Evolutionary conservation across 148 eudicot species (phyloP), one percentile per base, ranked within the genome.

Genomic region (Tetragonia tetragonoides): DNA sequence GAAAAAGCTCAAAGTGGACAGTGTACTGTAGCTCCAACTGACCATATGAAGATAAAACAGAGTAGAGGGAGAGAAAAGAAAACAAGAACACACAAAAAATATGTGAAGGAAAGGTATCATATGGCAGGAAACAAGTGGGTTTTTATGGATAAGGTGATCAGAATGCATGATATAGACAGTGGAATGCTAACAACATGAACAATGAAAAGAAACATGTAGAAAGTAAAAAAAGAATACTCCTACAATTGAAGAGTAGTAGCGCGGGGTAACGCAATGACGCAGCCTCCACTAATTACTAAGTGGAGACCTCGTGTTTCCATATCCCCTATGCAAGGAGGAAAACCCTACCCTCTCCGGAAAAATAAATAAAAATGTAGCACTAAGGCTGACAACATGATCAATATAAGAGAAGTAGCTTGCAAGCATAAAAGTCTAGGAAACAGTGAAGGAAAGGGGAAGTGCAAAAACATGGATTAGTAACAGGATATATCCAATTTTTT

Each of bases 81-180:
- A 77, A 78, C 71, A 81, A 78, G 73, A 76, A 56, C 44, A 46
- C 46, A 46, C 51, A 17, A 47, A 75, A 80, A 24, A 15, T 12
- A 62, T 69, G 69, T 75, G 75, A 79, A 80, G 74, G 59, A 47
- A 70, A 75, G 62, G 70, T 68, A 47, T 69, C 80, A 76, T 75
- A 78, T 75, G 68, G 74, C 76, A 62, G 66, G 28, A 44, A 82
- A 60, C 75, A 76, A 81, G 71, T 78, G 66, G 66, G 49, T 46
- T 66, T 57, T 65, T 34, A 16, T 66, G 83, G 86, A 86, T 83
- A 86, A 86, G 76, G 72, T 72, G 73, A 57, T 51, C 79, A 76
- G 17, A 76, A 70, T 78, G 68, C 59, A 70, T 62, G 74, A 39
- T 46, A 23, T 63, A 79, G 53, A 73, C 78, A 79, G 73, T 61